Percentiles rank a stretch among this genome's conserved stretches.
Evolutionary conservation across 768 basidiomycete genomes (phyloP).

Genomic region (Leccinum aurantiacum): DNA sequence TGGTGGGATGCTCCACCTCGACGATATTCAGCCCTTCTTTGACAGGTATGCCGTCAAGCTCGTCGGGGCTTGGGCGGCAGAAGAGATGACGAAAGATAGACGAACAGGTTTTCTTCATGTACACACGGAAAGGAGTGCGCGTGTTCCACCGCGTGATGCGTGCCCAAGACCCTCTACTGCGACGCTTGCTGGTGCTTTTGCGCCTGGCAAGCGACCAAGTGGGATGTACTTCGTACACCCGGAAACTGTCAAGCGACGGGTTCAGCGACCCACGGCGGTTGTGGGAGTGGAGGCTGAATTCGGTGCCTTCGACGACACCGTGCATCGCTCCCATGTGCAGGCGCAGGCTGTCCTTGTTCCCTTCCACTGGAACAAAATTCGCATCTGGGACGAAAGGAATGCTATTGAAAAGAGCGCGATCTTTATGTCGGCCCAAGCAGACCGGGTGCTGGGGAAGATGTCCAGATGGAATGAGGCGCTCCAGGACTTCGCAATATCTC

Average conservation of each 20-base stretch:
- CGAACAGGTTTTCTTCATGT: slow-evolving; percentile 47
- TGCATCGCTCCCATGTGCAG: slow-evolving; percentile 61
- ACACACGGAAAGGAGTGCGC: slow-evolving; percentile 52
- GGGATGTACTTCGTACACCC: slow-evolving; percentile 52
- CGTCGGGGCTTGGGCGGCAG: slow-evolving; percentile 33
- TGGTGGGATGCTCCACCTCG: slow-evolving; percentile 42
- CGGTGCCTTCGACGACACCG: slow-evolving; percentile 62
- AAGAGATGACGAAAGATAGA: slow-evolving; percentile 50
- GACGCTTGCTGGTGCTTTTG: slow-evolving; percentile 34
- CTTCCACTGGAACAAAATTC: slow-evolving; percentile 45
- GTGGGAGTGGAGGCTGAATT: slow-evolving; percentile 61
- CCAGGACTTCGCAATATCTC: slow-evolving; percentile 49
- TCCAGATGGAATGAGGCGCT: slow-evolving; percentile 39
- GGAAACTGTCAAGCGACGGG: slow-evolving; percentile 48
- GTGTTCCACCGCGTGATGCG: slow-evolving; percentile 55
- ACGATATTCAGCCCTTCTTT: slow-evolving; percentile 45
- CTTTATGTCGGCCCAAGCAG: slow-evolving; percentile 49
- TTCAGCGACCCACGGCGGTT: slow-evolving; percentile 61
- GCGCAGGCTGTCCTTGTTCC: slow-evolving; percentile 42
- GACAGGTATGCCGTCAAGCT: slow-evolving; percentile 33
- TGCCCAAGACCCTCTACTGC: slow-evolving; percentile 53
- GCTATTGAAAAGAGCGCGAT: slow-evolving; percentile 53
- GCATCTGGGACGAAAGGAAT: slow-evolving; percentile 55
- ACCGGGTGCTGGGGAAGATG: slow-evolving; percentile 45
- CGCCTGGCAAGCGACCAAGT: slow-evolving; percentile 57